Evolutionary conservation across 2,329 filamentous ascomycete genomes (phyloP).

Genomic region (Samsoniella hepiali): DNA sequence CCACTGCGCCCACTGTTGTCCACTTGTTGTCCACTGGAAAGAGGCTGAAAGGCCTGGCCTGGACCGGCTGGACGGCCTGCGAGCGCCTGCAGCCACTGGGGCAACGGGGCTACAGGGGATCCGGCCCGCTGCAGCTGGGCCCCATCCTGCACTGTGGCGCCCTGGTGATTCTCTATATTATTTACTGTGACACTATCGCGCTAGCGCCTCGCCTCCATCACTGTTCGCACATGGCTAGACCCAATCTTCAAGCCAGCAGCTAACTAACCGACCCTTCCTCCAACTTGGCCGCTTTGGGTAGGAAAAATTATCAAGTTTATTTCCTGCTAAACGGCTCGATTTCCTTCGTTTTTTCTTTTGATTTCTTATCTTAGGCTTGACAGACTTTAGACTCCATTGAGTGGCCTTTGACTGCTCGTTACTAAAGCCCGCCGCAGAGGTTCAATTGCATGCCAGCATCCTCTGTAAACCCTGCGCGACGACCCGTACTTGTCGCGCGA

Average conservation of each 20-base stretch:
- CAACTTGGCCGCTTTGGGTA: background rate
- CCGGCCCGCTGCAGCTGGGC: slow-evolving; percentile 6
- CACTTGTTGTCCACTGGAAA: background rate
- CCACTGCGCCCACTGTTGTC: background rate
- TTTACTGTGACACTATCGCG: background rate
- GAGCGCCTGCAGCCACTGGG: too few species aligned
- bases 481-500: too few species aligned
- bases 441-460: too few species aligned
- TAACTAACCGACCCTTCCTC: too few species aligned
- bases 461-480: too few species aligned
- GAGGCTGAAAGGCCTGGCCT: background rate
- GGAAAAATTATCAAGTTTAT: background rate
- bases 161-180: background rate
- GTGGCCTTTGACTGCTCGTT: too few species aligned
- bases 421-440: too few species aligned
- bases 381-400: too few species aligned
- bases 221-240: background rate
- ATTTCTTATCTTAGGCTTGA: too few species aligned
- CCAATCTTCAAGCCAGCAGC: background rate
- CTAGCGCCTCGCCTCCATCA: background rate
- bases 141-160: background rate
- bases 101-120: background rate
- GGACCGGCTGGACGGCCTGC: background rate
- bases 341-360: too few species aligned
- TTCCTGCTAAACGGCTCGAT: too few species aligned